These are phyloP conservation scores for Alternaria sp. DNA, from an alignment of 2,329 filamentous ascomycete genomes.

Conservation along the genomic window DNA sequence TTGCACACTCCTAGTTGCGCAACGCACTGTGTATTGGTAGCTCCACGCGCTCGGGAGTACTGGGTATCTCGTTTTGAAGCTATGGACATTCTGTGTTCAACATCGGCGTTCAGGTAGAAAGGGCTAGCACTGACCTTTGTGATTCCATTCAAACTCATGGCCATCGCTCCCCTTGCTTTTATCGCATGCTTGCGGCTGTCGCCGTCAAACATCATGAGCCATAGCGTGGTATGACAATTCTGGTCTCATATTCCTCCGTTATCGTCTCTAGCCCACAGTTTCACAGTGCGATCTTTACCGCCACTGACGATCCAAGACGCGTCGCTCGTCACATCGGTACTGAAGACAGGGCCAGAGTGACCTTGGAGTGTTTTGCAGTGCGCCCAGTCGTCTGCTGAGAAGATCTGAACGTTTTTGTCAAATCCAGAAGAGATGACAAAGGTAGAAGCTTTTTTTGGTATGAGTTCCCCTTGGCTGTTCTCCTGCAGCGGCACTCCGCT, in stretches of 20 bases:
- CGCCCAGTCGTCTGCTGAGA: slow-evolving; percentile 95
- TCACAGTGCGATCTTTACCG: slow-evolving; percentile 92
- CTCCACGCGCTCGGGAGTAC: slow-evolving; percentile 17
- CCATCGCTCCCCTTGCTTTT: slow-evolving; percentile 4
- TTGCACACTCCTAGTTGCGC: slow-evolving; percentile 2
- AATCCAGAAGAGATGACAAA: slow-evolving; percentile 93
- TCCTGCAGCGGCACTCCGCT: slow-evolving; percentile 67
- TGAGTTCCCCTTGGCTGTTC: slow-evolving; percentile 68
- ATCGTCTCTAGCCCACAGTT: slow-evolving; percentile 87
- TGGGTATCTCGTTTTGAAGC: slow-evolving; percentile 29
- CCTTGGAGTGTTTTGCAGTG: slow-evolving; percentile 86
- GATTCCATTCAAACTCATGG: slow-evolving; percentile 12
- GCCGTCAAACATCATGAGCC: background rate
- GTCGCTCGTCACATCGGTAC: slow-evolving; percentile 86
- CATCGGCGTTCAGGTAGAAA: slow-evolving; percentile 14
- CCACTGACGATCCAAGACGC: slow-evolving; percentile 93
- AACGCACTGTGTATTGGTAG: slow-evolving; percentile 16
- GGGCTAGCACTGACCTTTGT: slow-evolving; percentile 22
- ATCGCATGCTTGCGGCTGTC: background rate
- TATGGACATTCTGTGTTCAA: slow-evolving; percentile 23
- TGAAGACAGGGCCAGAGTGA: slow-evolving; percentile 90
- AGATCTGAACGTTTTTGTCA: slow-evolving; percentile 94
- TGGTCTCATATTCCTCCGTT: slow-evolving; percentile 43
- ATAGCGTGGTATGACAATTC: slow-evolving; percentile 1
- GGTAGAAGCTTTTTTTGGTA: slow-evolving; percentile 85